phyloP scores from a whole-genome alignment of 2,329 filamentous ascomycete genomes.

The Botrytis sinoallii region DNA sequence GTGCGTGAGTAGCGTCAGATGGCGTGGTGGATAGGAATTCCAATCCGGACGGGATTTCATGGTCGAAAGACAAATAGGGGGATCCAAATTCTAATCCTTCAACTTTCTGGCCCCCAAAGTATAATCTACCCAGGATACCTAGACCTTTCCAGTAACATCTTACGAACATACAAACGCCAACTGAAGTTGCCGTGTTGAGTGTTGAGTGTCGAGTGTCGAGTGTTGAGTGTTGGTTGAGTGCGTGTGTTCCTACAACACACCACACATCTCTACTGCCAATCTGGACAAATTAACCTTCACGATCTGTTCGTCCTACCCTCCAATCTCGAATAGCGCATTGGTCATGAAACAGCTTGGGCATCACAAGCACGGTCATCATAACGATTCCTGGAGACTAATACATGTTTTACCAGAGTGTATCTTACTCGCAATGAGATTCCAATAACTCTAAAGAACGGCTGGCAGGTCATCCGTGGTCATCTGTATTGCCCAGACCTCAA shows the following conservation, averaged over 20 bases:
- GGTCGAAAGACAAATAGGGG: background rate
- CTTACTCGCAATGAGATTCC: background rate
- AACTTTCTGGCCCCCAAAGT: background rate
- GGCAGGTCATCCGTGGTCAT: background rate
- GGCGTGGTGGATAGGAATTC: background rate
- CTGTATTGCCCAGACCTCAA: background rate
- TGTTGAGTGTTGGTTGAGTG: background rate
- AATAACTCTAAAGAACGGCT: background rate
- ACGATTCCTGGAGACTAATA: constrained; percentile 18
- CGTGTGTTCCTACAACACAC: background rate
- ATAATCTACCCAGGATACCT: background rate
- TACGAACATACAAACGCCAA: background rate
- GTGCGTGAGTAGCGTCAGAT: background rate
- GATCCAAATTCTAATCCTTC: background rate
- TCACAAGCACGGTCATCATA: constrained; percentile 2
- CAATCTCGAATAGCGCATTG: constrained; percentile 1
- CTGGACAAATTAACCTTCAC: constrained; percentile 3
- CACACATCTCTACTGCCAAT: background rate
- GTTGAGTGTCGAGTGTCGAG: background rate
- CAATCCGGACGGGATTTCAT: background rate
- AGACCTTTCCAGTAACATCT: background rate
- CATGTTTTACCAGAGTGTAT: background rate
- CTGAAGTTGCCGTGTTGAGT: background rate
- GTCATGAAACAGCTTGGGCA: constrained; percentile 16
- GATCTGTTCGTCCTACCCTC: constrained; percentile 11